Evolutionary conservation across 2,329 filamentous ascomycete species (phyloP).

Genomic region (Didymella segeticola): DNA sequence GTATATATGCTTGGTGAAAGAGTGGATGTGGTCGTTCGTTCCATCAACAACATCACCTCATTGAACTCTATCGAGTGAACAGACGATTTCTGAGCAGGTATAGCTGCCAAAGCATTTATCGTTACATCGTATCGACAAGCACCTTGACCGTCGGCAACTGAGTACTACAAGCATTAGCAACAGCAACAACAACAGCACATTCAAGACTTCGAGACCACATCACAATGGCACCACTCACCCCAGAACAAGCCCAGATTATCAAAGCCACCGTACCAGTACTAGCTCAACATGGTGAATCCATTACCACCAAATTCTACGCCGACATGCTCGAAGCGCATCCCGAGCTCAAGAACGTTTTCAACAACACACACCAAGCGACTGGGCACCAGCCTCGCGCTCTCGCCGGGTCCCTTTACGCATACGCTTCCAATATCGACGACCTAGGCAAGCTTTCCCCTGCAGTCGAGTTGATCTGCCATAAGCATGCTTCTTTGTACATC

Average conservation of each 20-base stretch:
- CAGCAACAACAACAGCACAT: neutral
- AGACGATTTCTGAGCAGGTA: neutral
- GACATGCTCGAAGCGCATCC: constrained; percentile 71
- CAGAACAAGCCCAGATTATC: constrained; percentile 69
- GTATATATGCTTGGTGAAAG: constrained; percentile 10
- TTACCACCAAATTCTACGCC: constrained; percentile 75
- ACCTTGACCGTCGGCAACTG: neutral
- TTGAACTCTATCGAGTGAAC: neutral
- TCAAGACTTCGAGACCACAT: neutral
- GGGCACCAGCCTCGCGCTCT: constrained; percentile 74
- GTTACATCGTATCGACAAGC: neutral
- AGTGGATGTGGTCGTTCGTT: neutral
- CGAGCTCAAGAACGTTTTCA: constrained; percentile 74
- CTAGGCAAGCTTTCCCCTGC: constrained; percentile 64
- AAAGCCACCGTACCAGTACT: constrained; percentile 74
- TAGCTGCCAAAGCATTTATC: neutral
- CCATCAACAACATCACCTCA: neutral
- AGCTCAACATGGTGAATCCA: constrained; percentile 69
- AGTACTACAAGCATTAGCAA: neutral
- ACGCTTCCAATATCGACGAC: constrained; percentile 75
- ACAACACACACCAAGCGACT: constrained; percentile 71
- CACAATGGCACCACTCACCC: constrained; percentile 58
- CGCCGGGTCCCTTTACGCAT: constrained; percentile 71
- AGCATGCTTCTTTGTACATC: constrained; percentile 75
- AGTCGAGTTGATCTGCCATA: constrained; percentile 75